phyloP scores from a whole-genome alignment of 75 land plant genomes.

The Azolla pinnata region DNA sequence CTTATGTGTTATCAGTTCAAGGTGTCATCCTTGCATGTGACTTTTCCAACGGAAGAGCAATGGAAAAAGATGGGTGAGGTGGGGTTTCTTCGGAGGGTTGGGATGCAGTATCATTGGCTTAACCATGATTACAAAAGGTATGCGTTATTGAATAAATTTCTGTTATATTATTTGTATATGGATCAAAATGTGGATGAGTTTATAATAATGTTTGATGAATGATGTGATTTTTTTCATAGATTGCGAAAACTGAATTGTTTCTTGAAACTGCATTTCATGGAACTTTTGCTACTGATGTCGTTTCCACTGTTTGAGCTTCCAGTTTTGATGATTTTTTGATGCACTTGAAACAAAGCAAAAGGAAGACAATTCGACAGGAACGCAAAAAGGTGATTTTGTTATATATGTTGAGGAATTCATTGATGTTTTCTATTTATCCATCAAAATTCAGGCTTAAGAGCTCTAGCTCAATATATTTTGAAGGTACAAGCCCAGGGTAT shows the following conservation, averaged over 20 bases:
- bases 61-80: slow-evolving; percentile 47
- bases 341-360: slow-evolving; percentile 92
- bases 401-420: background rate
- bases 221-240: background rate
- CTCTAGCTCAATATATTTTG: background rate
- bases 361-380: slow-evolving; percentile 90
- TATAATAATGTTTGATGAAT: background rate
- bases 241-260: no score
- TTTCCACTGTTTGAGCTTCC: slow-evolving; percentile 3
- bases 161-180: background rate
- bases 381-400: slow-evolving; percentile 71
- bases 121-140: slow-evolving; percentile 73
- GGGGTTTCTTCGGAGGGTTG: slow-evolving; percentile 83
- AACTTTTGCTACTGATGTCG: background rate
- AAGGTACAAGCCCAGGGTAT: slow-evolving; percentile 77
- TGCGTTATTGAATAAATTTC: background rate
- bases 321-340: slow-evolving; percentile 97
- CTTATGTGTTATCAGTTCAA: slow-evolving; percentile 40
- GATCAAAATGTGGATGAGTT: background rate
- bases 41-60: slow-evolving; percentile 71
- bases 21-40: slow-evolving; percentile 84
- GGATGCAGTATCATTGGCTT: slow-evolving; percentile 97
- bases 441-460: background rate
- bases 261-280: background rate
- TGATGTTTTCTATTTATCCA: background rate